Evolutionary conservation across 306 rosid genomes (phyloP), one percentile per base, ranked within the genome.

Genomic region (Vigna unguiculata): DNA sequence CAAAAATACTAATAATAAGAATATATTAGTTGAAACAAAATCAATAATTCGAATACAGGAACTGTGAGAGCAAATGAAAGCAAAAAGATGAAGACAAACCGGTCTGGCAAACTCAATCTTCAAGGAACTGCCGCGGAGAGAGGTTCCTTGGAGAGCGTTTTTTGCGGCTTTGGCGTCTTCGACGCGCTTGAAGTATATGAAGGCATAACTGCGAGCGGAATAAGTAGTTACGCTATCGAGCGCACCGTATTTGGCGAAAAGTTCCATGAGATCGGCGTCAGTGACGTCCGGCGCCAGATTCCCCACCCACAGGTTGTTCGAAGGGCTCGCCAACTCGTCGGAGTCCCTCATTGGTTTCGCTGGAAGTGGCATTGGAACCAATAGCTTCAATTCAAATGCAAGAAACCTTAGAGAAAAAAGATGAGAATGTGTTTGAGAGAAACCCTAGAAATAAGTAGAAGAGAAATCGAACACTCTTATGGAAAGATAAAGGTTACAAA

Each of bases 91-190:
- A 89, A 86, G 86, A 93, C 98, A 78, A 93, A 93, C 98, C 97
- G 98, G 97, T 85, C 96, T 86, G 1, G 98, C 97, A 84, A 93
- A 93, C 79, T 93, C 98, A 68, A 93, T 93, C 74, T 91, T 93
- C 75, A 93, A 49, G 45, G 89, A 75, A 45, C 22, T 76, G 17
- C 97, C 96, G 1, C 88, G 97, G 24, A 91, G 75, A 55, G 60
- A 51, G 68, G 83, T 71, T 6, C 96, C 93, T 82, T 93, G 97
- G 16, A 94, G 80, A 25, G 94, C 89, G 20, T 85, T 86, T 83
- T 93, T 93, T 17, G 99, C 99, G 17, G 98, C 94, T 83, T 87
- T 90, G 9, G 99, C 93, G 61, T 96, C 99, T 77, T 91, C 94
- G 53, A 84, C 80, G 53, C 90, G 94, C 85, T 88, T 90, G 88